Evolutionary conservation across 331 rosid genomes (phyloP).

Genomic region (Pyrus hybrid): DNA sequence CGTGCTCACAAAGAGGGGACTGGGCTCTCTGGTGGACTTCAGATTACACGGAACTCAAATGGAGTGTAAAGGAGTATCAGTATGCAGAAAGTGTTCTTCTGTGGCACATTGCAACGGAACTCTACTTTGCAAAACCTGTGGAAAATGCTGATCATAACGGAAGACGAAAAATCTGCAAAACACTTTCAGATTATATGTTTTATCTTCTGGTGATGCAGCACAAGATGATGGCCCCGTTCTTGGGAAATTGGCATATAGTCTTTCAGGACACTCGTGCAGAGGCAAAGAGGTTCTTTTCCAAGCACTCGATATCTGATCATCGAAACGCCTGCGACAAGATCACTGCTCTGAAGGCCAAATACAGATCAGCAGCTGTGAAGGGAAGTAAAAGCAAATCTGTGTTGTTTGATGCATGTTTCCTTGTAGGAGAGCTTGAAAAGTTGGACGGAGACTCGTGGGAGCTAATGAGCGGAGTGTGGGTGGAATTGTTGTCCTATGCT

Average conservation of each 20-base stretch:
- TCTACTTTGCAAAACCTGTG: not conserved
- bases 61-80: slow-evolving; percentile 14
- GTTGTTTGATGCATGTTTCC: slow-evolving; percentile 11
- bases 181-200: slow-evolving; percentile 22
- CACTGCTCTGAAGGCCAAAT: not conserved
- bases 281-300: slow-evolving; percentile 3
- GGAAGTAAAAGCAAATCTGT: slow-evolving; percentile 18
- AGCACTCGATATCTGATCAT: not conserved
- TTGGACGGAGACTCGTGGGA: not conserved
- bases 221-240: slow-evolving; percentile 8
- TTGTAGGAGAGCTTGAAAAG: not conserved
- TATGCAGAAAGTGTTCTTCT: slow-evolving; percentile 19
- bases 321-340: not conserved
- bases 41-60: not conserved
- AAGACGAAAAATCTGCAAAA: not conserved
- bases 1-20: slow-evolving; percentile 12
- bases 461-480: slow-evolving; percentile 25
- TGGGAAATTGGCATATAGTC: slow-evolving; percentile 17
- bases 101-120: slow-evolving; percentile 26
- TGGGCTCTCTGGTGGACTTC: slow-evolving; percentile 6
- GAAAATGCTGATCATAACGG: too few relatives aligned
- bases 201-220: slow-evolving; percentile 17
- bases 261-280: slow-evolving; percentile 24
- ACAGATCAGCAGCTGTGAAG: slow-evolving; percentile 6
- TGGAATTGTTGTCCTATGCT: slow-evolving; percentile 19